phyloP scores from a whole-genome alignment of 2,329 filamentous ascomycete genomes.

The Apiospora kogelbergensis region DNA sequence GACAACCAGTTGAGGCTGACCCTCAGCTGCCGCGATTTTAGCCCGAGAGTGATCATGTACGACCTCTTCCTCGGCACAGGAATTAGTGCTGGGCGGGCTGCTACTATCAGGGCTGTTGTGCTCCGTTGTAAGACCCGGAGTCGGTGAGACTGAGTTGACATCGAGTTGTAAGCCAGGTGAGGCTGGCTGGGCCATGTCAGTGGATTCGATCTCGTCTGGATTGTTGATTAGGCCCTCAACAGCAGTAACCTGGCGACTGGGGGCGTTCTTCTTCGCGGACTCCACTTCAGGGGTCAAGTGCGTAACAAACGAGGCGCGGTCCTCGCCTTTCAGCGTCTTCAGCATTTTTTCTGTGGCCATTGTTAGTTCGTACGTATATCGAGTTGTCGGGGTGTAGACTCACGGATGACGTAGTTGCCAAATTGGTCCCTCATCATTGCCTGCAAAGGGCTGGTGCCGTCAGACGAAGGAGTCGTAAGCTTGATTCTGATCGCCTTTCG shows the following conservation, averaged over 20 bases:
- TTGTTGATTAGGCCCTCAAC: constrained; percentile 9
- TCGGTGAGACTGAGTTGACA: constrained; percentile 56
- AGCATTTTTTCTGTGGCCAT: constrained; percentile 72
- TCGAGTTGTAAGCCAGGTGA: constrained; percentile 44
- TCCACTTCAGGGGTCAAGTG: constrained; percentile 9
- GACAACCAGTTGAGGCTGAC: constrained; percentile 17
- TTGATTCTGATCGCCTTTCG: constrained; percentile 66
- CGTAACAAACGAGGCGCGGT: constrained; percentile 52
- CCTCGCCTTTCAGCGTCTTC: constrained; percentile 57
- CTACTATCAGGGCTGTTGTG: constrained; percentile 69
- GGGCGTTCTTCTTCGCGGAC: constrained; percentile 11
- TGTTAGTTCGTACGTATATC: too few relatives aligned
- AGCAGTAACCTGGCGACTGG: constrained; percentile 10
- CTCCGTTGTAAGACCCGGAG: constrained; percentile 67
- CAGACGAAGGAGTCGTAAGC: constrained; percentile 58
- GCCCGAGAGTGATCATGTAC: neutral
- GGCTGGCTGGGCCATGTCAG: constrained; percentile 29
- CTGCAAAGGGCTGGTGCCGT: constrained; percentile 70
- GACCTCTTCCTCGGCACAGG: constrained; percentile 35
- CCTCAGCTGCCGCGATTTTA: constrained; percentile 14
- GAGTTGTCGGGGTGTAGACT: constrained; percentile 40
- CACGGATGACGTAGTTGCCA: constrained; percentile 96
- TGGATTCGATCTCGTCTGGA: constrained; percentile 1
- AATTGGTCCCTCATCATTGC: constrained; percentile 86
- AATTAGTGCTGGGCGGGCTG: constrained; percentile 63